Base-by-base conservation (phyloP, 2,329 filamentous ascomycete species). In the Fusarium sterilihyphosum region DNA sequence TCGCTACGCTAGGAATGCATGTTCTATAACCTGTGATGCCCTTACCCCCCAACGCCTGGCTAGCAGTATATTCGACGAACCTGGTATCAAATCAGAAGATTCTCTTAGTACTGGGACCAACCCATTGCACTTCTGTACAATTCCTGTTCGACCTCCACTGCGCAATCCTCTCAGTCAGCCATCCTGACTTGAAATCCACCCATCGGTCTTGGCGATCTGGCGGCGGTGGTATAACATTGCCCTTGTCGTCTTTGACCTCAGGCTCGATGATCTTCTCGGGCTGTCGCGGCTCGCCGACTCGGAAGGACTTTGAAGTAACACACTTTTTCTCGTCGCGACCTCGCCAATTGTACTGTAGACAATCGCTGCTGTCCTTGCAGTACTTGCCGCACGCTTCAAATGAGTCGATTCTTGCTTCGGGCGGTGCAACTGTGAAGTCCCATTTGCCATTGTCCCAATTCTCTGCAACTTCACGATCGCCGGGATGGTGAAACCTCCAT, bases 401-500 rank as follows among this genome's bases (percentile, higher is more conserved):
- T 1, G 78, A 79, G 50, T 77, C 71, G 14, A 81, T 65, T 17
- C 61, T 73, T 29, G 75, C 76, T 29, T 80, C 78, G 5, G 72
- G 65, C 2, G 77, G 78, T 5, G 78, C 73, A 40, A 72, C 57
- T 77, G 75, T 81, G 20, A 71, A 70, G 24, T 81, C 80, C 80
- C 79, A 81, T 52, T 81, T 77, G 5, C 79, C 80, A 37, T 81
- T 81, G 33, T 81, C 80, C 80, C 80, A 81, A 47, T 81, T 73
- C 12, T 77, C 67, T 10, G 75, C 57, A 7, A 71, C 43, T 33
- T 65, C 58, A 7, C 65, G 73, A 24, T 78, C 73, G 10, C 79
- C 81, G 9, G 80, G 78, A 52, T 83, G 82, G 69, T 82, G 77
- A 70, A 85, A 81, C 35, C 81, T 76, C 81, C 78, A 84, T 2